Percentiles rank a stretch among this genome's conserved stretches.
These are phyloP conservation scores for Malus hybrid DNA, from an alignment of 331 rosid genomes.

Conservation along the genomic window DNA sequence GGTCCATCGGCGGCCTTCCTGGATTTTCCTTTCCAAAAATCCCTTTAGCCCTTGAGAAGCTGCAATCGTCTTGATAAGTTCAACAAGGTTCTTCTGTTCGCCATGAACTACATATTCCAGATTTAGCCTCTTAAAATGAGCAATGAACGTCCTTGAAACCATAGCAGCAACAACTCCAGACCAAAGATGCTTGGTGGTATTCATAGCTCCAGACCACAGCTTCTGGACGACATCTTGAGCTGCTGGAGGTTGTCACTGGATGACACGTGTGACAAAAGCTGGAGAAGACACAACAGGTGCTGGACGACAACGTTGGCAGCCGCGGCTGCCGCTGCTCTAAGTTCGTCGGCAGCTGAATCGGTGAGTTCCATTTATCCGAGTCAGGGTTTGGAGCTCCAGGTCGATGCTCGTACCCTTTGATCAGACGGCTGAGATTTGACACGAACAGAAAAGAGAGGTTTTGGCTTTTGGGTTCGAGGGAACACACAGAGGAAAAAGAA, in stretches of 20 bases:
- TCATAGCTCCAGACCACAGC: conserved; percentile 34
- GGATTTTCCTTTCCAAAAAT: conserved; percentile 41
- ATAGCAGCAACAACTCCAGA: conserved; percentile 44
- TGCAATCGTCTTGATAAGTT: conserved; percentile 30
- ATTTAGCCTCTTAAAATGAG: conserved; percentile 46
- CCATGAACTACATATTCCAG: conserved; percentile 43
- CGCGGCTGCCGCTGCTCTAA: conserved; percentile 20
- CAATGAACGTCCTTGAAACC: conserved; percentile 47
- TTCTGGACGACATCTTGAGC: no score
- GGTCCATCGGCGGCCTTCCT: no score
- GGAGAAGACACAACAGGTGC: no score
- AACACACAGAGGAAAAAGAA: conserved; percentile 8
- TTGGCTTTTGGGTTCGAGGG: conserved; percentile 1
- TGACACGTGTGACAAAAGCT: no score
- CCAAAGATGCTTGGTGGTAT: conserved; percentile 42
- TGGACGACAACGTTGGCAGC: conserved; percentile 7
- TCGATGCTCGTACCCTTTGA: conserved; percentile 56
- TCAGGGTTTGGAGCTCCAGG: conserved; percentile 23
- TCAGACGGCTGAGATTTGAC: conserved; percentile 41
- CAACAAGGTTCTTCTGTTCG: conserved; percentile 32
- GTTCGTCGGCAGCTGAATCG: conserved; percentile 60
- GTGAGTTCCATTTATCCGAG: conserved; percentile 79
- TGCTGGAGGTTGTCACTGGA: no score
- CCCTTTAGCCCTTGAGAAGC: conserved; percentile 40
- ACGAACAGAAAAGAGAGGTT: not conserved